A percentile compares a stretch with the other conserved stretches of the same genome.
phyloP scores from a whole-genome alignment of 2,329 filamentous ascomycete species.

The Pyricularia grisea region DNA sequence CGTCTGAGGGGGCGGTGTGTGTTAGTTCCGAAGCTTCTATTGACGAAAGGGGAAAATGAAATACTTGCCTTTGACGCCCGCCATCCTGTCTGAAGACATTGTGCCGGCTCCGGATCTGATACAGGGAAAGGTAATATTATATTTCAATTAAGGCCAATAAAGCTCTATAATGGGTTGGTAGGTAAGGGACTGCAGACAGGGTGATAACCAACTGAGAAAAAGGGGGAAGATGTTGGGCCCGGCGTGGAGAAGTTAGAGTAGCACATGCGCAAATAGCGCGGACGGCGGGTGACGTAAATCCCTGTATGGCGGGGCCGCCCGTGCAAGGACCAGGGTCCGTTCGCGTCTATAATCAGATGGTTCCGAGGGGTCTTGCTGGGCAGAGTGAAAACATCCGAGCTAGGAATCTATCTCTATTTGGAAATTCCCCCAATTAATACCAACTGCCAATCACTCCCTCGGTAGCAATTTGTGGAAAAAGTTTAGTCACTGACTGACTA shows the following conservation, averaged over 20 bases:
- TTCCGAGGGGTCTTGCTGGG: not conserved
- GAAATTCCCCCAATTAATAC: not conserved
- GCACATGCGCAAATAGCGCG: not conserved
- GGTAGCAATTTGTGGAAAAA: not conserved
- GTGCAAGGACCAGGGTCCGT: not conserved
- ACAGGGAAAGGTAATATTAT: not conserved
- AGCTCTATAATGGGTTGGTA: not conserved
- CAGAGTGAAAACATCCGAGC: not conserved
- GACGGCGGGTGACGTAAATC: not conserved
- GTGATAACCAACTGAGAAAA: not conserved
- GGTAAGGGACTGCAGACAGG: not conserved
- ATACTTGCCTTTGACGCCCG: not conserved
- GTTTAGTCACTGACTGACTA: not conserved
- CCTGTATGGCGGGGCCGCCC: not conserved
- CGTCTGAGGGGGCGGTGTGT: constrained; percentile 13
- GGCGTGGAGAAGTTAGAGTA: not conserved
- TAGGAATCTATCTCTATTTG: not conserved
- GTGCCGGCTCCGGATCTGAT: not conserved
- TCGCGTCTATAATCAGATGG: not conserved
- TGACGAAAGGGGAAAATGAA: not conserved
- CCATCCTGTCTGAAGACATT: not conserved
- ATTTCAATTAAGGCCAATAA: not conserved
- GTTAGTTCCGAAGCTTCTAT: not conserved
- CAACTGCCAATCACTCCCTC: not conserved
- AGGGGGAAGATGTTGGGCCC: not conserved